Evolutionary conservation across 768 basidiomycete species (phyloP), one percentile per base, ranked within the genome.

Genomic region (Suillus subaureus): DNA sequence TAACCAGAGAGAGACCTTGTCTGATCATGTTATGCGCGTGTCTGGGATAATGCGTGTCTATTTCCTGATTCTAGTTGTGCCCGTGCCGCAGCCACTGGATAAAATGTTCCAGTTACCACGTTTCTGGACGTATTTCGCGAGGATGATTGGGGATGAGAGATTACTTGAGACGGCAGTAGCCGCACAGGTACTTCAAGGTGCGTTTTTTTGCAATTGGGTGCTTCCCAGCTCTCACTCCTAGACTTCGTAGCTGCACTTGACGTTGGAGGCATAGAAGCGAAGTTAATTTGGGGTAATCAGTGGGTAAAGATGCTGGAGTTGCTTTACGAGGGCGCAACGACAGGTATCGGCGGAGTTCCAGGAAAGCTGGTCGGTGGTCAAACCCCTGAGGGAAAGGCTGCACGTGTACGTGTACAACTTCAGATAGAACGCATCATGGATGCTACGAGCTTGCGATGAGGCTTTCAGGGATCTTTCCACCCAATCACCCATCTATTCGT

Each of bases 271-370:
- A 67, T 79, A 31, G 80, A 86, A 58, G 90, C 89, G 11, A 79
- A 80, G 63, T 76, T 81, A 33, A 77, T 90, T 11, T 94, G 89
- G 88, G 92, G 92, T n/a, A 77, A 80, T 45, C 92, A 94, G 74
- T 94, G 90, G 87, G 77, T 88, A 65, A 93, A 93, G 74, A 75
- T 93, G 61, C 81, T 94, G 26, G 83, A 80, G 31, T 74, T 91
- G 16, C 73, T 93, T 16, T 87, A 93, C 67, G 83, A 88, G 61
- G 87, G 88, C 9, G 80, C 86, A 47, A 91, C 86, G 0, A 74
- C 71, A 6, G 89, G 89, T 6, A 78, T 86, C 62, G 83, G 80
- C 54, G 76, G 62, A 68, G 77, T 43, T 45, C 70, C 42, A 62
- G 80, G 71, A 61, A 81, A 74, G 62, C 74, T 83, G 35, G 83